Base-by-base conservation (phyloP, 164 flowering plant genomes). In the Magnolia officinalis region DNA sequence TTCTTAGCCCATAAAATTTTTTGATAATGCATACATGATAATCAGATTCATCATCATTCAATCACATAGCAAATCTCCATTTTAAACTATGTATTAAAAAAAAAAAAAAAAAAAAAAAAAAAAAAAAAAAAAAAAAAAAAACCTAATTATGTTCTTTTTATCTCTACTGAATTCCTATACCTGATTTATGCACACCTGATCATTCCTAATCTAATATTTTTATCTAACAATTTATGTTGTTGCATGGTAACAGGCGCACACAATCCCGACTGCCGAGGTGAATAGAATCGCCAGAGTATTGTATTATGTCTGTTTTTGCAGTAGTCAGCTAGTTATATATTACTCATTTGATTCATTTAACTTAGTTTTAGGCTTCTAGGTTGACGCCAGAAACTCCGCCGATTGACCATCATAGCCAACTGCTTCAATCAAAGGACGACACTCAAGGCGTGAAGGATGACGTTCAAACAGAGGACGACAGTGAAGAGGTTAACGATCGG, bases 331-430 rank as follows among this genome's bases (percentile, higher is more conserved):
- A 31, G n/a, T 50, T 20, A 67, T 63, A 7, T 63, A 75, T 45
- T 64, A 78, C 78, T 82, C 76, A 79, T 79, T 74, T 20, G 37
- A 72, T 61, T n/a, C 58, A 72, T 72, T 75, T 20, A 75, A 82
- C 63, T 80, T 63, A 72, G 72, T 74, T 66, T 55, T 80, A 82
- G 84, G 84, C 64, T 82, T 61, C 76, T 80, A 71, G 80, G 80
- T 77, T 79, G 80, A 82, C 72, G 73, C 71, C 80, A 13, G 64
- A 55, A 51, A 6, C 74, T n/a, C 58, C 23, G 67, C 74, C 77
- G 76, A 59, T 74, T 70, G 55, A 72, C 72, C 77, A 70, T 75
- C 64, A 67, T 75, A 10, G 52, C 58, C 37, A 20, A n/a, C 37
- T 75, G 80, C 78, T 77, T 73, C 77, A 16, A 68, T 77, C 65